These are phyloP conservation scores for Eudorina sp. DNA, from an alignment of 139 green algal genomes.

Conservation along the genomic window DNA sequence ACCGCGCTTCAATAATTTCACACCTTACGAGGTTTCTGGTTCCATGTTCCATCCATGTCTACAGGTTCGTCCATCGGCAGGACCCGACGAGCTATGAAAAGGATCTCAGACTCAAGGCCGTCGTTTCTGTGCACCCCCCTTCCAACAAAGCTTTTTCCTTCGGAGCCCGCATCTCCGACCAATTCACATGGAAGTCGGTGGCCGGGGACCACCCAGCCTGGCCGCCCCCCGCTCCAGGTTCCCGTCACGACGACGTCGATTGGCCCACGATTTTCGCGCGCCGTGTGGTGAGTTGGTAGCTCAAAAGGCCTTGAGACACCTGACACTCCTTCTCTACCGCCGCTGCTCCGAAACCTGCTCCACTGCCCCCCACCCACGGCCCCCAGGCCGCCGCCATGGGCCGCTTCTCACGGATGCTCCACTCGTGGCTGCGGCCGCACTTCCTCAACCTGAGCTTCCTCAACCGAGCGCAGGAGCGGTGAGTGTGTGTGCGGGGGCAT, in stretches of 20 bases:
- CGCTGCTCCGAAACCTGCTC: no score
- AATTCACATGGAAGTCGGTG: background rate
- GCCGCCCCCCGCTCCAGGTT: slow-evolving; percentile 13
- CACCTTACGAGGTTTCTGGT: no score
- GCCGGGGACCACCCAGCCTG: background rate
- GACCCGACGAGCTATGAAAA: background rate
- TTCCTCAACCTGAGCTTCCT: slow-evolving; percentile 18
- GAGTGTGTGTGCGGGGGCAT: no score
- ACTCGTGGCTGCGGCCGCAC: slow-evolving; percentile 31
- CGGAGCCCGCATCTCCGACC: background rate
- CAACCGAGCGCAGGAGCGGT: background rate
- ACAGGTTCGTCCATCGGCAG: slow-evolving; percentile 43
- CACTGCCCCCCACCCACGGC: no score
- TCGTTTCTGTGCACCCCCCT: background rate
- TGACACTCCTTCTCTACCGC: no score
- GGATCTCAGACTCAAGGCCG: no score
- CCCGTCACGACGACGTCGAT: background rate
- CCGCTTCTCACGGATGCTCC: slow-evolving; percentile 5
- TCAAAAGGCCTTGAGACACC: no score
- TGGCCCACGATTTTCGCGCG: background rate
- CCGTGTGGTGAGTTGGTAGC: slow-evolving; percentile 1
- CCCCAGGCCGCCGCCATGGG: slow-evolving; percentile 7
- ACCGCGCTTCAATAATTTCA: no score
- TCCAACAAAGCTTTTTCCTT: background rate
- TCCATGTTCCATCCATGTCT: no score